Percentiles rank a stretch among this genome's conserved stretches.
These are phyloP conservation scores for Fusarium abutilonis DNA, from an alignment of 2,329 filamentous ascomycete species.

Conservation along the genomic window DNA sequence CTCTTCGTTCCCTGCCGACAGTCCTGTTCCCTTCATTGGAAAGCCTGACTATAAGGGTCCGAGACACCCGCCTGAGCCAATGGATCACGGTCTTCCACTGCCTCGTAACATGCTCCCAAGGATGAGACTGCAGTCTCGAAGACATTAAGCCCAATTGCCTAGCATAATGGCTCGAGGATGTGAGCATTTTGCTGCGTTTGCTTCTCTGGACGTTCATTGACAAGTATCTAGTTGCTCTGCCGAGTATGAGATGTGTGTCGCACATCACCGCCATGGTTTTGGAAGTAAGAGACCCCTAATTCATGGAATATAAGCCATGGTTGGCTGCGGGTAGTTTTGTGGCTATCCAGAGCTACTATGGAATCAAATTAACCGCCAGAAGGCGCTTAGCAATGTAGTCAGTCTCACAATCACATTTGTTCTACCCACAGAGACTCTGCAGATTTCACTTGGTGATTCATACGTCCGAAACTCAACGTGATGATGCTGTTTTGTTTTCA, in stretches of 20 bases:
- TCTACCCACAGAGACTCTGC: not conserved
- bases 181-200: not conserved
- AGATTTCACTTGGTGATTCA: too few species aligned
- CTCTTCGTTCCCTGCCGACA: not conserved
- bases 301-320: not conserved
- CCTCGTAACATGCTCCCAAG: too few species aligned
- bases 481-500: too few species aligned
- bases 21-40: not conserved
- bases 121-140: not conserved
- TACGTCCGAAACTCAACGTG: too few species aligned
- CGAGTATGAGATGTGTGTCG: not conserved
- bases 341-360: not conserved
- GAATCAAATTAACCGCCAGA: not conserved
- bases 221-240: not conserved
- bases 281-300: not conserved
- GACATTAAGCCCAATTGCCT: not conserved
- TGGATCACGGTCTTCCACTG: too few species aligned
- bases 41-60: not conserved
- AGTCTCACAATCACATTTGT: not conserved
- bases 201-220: not conserved
- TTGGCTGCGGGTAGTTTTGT: not conserved
- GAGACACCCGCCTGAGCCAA: not conserved
- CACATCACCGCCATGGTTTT: too few species aligned
- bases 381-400: not conserved
- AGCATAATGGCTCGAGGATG: not conserved